Base-by-base conservation (phyloP, 805 yeast genomes). In the Ogataea degrootiae region DNA sequence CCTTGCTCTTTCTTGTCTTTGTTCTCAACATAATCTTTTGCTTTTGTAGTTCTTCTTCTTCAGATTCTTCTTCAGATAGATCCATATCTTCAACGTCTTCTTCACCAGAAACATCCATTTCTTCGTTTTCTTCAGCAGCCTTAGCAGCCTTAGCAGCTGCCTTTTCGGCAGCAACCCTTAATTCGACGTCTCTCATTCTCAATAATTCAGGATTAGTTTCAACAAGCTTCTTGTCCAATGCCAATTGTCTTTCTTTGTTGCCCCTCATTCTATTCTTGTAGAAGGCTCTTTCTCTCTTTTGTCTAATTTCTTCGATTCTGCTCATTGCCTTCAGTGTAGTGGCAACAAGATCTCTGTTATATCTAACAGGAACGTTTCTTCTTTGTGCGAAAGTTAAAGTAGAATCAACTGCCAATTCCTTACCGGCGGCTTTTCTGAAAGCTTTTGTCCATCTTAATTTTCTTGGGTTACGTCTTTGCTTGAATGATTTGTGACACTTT, bases 191-290 rank as follows among this genome's bases (percentile, higher is more conserved):
- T 76, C 97, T 87, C 79, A 89, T 82, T 69, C 81, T 86, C 72
- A 94, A 77, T 66, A 92, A 74, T 66, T 87, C 96, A 58, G 96
- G 96, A 73, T 94, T 81, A 48, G 80, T 73, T 65, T 84, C 96
- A 42, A 94, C 94, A 65, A 94, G 77, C 71, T 88, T 88, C 73
- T 82, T 83, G 72, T 94, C 99, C 48, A 85, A 75, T 46, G 83
- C 88, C 63, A 89, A 76, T 68, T 87, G 86, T 68, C 82, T 81
- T 58, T 87, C 97, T 71, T 83, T 87, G 74, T 94, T 94, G 55
- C 97, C 97, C 71, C 87, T 88, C 99, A 94, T 94, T 82, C 99
- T 87, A 75, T 91, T 90, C 89, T 91, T 92, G 77, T 88, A 94
- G 90, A 94, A 94, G 15, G 98, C 97, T 66, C 96, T 80, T 72